Base-by-base conservation (phyloP, 2,329 filamentous ascomycete species). In the Conoideocrella luteorostrata region DNA sequence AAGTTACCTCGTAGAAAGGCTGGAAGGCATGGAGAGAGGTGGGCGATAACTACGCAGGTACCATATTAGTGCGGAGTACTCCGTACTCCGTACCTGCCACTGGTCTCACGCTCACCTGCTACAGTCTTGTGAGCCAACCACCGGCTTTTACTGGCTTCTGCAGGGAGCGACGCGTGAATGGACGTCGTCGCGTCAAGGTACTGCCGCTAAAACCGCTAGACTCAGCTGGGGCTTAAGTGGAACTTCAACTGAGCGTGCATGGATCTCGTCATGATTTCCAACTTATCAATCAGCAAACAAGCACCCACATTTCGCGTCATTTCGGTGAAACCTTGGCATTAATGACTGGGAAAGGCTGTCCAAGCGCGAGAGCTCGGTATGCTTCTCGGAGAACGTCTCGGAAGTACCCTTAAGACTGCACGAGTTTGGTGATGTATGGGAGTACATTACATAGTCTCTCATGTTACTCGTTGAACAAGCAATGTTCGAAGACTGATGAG, bases 201-300 rank as follows among this genome's bases (percentile, higher is more conserved):
- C 38, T 41, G 15, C 26, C 28, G 39, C 47, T 42, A 36, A 43
- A 18, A 24, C 9, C 26, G 15, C 24, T 18, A 17, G 18, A 24
- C 15, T 37, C 9, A 29, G 24, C 34, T 29, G 12, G 33, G 36
- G 28, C 29, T 10, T 17, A 20, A 29, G 24, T 18, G 23, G 15
- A 18, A n/a, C 12, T 5, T n/a, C 32, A 41, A 26, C 32, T 38
- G 9, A 10, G 49, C 51, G 52, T 51, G n/a, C n/a, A n/a, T 55
- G 49, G 37, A 32, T 37, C 39, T 44, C 39, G 44, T 54, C 42
- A 48, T 46, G 43, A 50, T 44, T 34, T 13, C 26, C 39, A 34
- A 40, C 26, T 56, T 57, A 58, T 62, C 58, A 60, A 61, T 60
- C 57, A 62, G 57, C 55, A 59, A 56, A 52, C 45, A 51, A 50